These are phyloP conservation scores for Datisca glomerata DNA, from an alignment of 306 rosid species.

Conservation along the genomic window DNA sequence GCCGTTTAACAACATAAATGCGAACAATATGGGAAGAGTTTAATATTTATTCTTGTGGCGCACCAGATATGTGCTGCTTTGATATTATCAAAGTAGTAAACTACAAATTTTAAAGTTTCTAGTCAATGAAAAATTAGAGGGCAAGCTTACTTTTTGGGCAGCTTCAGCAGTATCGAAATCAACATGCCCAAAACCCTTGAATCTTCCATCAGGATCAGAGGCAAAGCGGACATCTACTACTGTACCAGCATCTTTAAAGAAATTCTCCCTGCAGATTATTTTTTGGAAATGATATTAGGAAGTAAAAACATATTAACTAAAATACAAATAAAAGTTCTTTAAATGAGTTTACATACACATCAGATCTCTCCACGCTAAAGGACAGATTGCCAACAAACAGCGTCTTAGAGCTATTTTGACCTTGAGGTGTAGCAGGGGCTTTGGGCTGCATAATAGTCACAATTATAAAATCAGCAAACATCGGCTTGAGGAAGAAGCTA, in stretches of 20 bases:
- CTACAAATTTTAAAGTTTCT: no score
- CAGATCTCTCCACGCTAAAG: slow-evolving; percentile 27
- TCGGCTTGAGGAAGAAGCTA: background rate
- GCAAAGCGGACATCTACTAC: slow-evolving; percentile 64
- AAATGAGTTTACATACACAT: slow-evolving; percentile 39
- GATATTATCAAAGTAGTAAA: no score
- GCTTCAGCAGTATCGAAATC: slow-evolving; percentile 57
- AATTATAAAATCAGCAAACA: no score
- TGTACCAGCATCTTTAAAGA: slow-evolving; percentile 59
- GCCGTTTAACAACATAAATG: no score
- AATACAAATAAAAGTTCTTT: background rate
- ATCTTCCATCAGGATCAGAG: slow-evolving; percentile 24
- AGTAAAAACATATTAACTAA: background rate
- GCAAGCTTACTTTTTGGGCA: slow-evolving; percentile 49
- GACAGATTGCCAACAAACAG: slow-evolving; percentile 67
- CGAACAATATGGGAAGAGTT: no score
- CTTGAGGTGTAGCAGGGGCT: slow-evolving; percentile 48
- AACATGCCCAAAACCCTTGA: slow-evolving; percentile 79
- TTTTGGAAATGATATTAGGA: background rate
- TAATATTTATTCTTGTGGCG: no score
- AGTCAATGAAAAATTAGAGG: no score
- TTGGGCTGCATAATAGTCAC: slow-evolving; percentile 41
- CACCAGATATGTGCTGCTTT: no score
- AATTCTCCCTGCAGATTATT: slow-evolving; percentile 36
- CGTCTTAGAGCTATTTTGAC: slow-evolving; percentile 30